A percentile compares a stretch with the other conserved stretches of the same genome.
These are phyloP conservation scores for Trichophyton verrucosum DNA, from an alignment of 2,329 filamentous ascomycete species.

Conservation along the genomic window DNA sequence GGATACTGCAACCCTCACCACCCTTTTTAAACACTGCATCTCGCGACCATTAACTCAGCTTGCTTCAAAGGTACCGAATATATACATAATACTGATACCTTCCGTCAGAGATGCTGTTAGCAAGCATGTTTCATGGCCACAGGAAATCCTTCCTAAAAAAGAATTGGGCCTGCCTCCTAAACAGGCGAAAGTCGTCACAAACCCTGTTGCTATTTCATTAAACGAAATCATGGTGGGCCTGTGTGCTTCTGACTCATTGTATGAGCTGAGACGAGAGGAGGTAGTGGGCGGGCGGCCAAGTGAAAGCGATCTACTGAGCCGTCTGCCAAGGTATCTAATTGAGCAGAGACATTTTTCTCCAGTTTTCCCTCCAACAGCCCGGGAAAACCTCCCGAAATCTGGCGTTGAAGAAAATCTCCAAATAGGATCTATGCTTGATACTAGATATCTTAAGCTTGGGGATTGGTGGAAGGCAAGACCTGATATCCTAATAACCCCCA, in stretches of 20 bases:
- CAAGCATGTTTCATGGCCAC: constrained; percentile 79
- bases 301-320: constrained; percentile 51
- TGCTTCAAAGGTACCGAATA: constrained; percentile 55
- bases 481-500: constrained; percentile 74
- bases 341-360: constrained; percentile 89
- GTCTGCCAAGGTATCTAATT: constrained; percentile 65
- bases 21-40: constrained; percentile 72
- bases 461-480: constrained; percentile 81
- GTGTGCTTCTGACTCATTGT: constrained; percentile 71
- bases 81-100: constrained; percentile 72
- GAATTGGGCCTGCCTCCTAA: constrained; percentile 64
- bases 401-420: constrained; percentile 48
- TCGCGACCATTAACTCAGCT: constrained; percentile 61
- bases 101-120: constrained; percentile 70
- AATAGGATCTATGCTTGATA: constrained; percentile 67
- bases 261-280: constrained; percentile 68
- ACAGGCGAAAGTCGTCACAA: constrained; percentile 64
- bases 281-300: constrained; percentile 44
- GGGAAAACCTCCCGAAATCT: constrained; percentile 53
- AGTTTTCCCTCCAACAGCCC: constrained; percentile 66
- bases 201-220: constrained; percentile 76
- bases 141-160: constrained; percentile 56
- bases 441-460: constrained; percentile 72
- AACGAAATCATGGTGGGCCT: constrained; percentile 79
- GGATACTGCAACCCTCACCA: constrained; percentile 66